Conservation (phyloP, 805 yeast genomes). For the Saturnispora zaruensis region DNA sequence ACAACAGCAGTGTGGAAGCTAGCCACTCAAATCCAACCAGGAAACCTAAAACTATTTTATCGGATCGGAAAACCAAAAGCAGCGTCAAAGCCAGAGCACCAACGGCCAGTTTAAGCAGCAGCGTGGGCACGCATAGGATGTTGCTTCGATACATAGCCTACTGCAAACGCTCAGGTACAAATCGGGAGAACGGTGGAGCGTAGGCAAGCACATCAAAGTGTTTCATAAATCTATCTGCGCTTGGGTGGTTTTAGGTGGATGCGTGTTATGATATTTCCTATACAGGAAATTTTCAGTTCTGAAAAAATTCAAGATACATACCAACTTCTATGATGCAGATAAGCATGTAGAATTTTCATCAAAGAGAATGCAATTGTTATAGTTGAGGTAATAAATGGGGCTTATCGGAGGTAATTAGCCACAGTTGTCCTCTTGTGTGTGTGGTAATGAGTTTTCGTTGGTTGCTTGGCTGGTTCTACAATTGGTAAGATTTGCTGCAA, state of each 20-base stretch:
- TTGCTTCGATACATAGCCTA: background rate
- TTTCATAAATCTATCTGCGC: background rate
- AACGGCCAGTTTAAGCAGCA: background rate
- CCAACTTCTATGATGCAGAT: too few relatives aligned
- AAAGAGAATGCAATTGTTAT: too few relatives aligned
- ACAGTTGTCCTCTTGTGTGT: too few relatives aligned
- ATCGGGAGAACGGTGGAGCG: background rate
- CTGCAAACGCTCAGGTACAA: background rate
- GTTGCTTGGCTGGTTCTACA: too few relatives aligned
- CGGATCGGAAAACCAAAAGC: background rate
- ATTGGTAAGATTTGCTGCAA: too few relatives aligned
- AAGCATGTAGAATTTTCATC: too few relatives aligned
- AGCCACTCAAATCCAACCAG: background rate
- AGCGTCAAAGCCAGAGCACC: background rate
- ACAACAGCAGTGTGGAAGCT: background rate
- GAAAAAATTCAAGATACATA: background rate
- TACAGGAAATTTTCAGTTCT: background rate
- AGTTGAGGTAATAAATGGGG: too few relatives aligned
- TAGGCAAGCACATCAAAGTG: background rate
- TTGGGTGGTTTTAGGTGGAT: background rate
- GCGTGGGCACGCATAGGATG: background rate
- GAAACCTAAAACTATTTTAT: background rate
- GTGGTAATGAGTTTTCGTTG: too few relatives aligned
- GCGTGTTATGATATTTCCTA: background rate
- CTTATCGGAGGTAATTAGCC: too few relatives aligned